Percentiles rank a stretch among this genome's conserved stretches.
phyloP scores from a whole-genome alignment of 2,329 filamentous ascomycete species.

The Penicillium sclerotigenum region DNA sequence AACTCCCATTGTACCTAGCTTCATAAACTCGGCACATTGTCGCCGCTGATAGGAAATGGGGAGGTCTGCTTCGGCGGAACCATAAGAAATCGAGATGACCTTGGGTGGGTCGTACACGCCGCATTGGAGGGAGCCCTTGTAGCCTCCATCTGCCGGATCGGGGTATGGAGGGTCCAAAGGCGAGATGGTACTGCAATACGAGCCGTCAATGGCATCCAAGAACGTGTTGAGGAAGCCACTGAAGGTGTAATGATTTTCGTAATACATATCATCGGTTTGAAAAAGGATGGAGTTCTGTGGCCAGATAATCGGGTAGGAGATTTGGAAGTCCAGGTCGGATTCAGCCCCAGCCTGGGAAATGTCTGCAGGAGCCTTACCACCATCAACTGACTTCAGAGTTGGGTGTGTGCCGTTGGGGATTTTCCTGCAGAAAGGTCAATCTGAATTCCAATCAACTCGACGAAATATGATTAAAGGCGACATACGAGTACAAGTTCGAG shows the following conservation, averaged over 20 bases:
- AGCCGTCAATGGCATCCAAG: slow-evolving; percentile 49
- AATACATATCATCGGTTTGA: slow-evolving; percentile 45
- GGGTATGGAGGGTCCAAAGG: slow-evolving; percentile 46
- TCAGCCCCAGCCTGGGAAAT: slow-evolving; percentile 35
- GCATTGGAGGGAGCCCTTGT: slow-evolving; percentile 44
- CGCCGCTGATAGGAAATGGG: slow-evolving; percentile 37
- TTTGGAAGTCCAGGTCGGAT: slow-evolving; percentile 47
- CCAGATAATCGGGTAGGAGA: slow-evolving; percentile 49
- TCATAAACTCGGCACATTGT: slow-evolving; percentile 47
- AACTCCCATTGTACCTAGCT: slow-evolving; percentile 50
- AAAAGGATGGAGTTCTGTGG: slow-evolving; percentile 50
- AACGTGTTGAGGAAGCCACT: slow-evolving; percentile 47
- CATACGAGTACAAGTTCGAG: slow-evolving; percentile 31
- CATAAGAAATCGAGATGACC: slow-evolving; percentile 39
- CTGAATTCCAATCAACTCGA: slow-evolving; percentile 6
- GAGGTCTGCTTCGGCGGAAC: slow-evolving; percentile 31
- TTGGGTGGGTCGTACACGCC: slow-evolving; percentile 42
- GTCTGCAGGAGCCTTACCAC: slow-evolving; percentile 35
- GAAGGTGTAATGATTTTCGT: slow-evolving; percentile 40
- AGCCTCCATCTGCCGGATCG: slow-evolving; percentile 38
- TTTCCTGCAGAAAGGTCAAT: slow-evolving; percentile 19
- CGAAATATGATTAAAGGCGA: neutral
- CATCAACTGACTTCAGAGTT: slow-evolving; percentile 40
- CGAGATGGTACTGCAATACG: slow-evolving; percentile 47
- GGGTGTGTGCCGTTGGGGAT: slow-evolving; percentile 44